Conservation (phyloP, 1,284 basidiomycete genomes). For the Papiliotrema laurentii region DNA sequence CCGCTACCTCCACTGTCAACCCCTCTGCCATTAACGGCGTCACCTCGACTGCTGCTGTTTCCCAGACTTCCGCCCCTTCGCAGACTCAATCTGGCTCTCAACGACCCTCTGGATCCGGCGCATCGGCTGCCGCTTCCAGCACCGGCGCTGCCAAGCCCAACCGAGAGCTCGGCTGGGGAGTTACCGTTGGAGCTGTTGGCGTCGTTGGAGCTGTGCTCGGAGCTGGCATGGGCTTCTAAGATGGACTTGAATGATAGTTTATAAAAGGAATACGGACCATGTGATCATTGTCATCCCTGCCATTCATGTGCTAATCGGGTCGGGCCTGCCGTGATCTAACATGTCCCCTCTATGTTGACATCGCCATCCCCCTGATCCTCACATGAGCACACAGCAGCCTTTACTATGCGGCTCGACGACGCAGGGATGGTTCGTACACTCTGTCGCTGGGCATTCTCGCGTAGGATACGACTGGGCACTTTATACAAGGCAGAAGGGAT, state of each 20-base stretch:
- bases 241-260: background rate
- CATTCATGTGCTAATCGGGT: background rate
- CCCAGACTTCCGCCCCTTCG: conserved; percentile 12
- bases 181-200: conserved; percentile 15
- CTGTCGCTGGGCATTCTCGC: background rate
- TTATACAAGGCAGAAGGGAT: conserved; percentile 5
- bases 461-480: background rate
- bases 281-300: background rate
- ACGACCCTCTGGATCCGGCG: conserved; percentile 19
- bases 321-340: background rate
- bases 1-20: conserved; percentile 60
- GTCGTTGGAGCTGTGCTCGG: conserved; percentile 15
- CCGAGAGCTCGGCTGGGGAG: conserved; percentile 12
- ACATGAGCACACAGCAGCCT: conserved; percentile 2
- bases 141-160: conserved; percentile 5
- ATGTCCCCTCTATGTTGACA: background rate
- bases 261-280: background rate
- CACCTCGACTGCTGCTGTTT: conserved; percentile 20
- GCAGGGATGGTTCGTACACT: background rate
- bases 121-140: conserved; percentile 7
- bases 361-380: background rate
- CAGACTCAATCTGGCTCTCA: conserved; percentile 13
- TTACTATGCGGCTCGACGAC: background rate
- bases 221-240: conserved; percentile 16
- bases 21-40: conserved; percentile 55